These are phyloP conservation scores for Scenedesmus sp. DNA, from an alignment of 163 green algal genomes.

Conservation along the genomic window DNA sequence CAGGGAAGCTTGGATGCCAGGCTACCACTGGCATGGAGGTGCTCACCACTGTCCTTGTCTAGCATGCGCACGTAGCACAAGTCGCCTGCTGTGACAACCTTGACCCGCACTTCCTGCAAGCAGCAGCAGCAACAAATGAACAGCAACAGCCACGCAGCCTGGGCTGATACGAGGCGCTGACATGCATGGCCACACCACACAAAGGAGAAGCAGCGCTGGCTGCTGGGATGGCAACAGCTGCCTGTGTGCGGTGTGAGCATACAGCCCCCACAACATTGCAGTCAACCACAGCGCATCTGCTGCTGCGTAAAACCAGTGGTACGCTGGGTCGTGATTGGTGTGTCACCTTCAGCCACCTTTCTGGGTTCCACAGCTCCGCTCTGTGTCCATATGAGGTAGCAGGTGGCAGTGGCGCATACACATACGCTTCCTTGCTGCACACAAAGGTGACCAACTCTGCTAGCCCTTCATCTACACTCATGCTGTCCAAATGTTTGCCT, in stretches of 20 bases:
- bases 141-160: neutral
- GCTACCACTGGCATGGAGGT: neutral
- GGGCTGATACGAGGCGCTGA: no score
- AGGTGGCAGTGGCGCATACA: conserved; percentile 71
- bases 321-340: no score
- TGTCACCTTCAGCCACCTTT: conserved; percentile 81
- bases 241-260: no score
- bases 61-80: conserved; percentile 56
- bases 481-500: neutral
- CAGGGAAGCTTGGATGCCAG: no score
- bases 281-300: neutral
- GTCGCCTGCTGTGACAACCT: conserved; percentile 35
- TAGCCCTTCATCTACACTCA: neutral
- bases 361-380: conserved; percentile 86
- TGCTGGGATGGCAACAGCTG: no score
- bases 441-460: conserved; percentile 51
- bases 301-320: no score
- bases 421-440: conserved; percentile 57
- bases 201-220: no score
- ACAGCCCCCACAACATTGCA: neutral
- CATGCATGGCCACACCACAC: neutral
- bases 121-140: neutral
- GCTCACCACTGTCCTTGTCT: conserved; percentile 71
- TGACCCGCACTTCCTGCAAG: conserved; percentile 47
- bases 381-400: conserved; percentile 77